Conservation (phyloP, 495 filamentous ascomycete species). For the Cercophora sp. region DNA sequence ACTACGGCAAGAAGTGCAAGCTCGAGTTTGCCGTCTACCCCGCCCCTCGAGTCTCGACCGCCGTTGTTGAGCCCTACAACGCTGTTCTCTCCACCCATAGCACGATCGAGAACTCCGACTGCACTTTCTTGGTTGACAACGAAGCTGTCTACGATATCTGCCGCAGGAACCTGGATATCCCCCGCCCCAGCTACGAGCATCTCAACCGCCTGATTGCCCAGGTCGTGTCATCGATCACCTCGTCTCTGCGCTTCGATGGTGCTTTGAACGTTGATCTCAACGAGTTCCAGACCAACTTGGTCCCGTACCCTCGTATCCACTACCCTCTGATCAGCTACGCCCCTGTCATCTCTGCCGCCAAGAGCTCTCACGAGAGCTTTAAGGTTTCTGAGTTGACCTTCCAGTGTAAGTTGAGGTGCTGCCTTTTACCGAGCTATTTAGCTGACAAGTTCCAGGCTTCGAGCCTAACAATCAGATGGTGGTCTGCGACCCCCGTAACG, state of each 20-base stretch:
- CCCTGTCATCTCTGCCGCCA: slow-evolving; percentile 75
- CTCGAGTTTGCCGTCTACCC: slow-evolving; percentile 90
- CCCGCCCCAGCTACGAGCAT: slow-evolving; percentile 81
- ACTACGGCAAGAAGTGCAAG: slow-evolving; percentile 94
- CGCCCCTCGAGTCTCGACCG: slow-evolving; percentile 77
- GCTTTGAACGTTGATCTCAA: slow-evolving; percentile 89
- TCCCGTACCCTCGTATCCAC: slow-evolving; percentile 88
- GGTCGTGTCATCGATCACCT: slow-evolving; percentile 88
- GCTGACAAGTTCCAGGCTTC: slow-evolving; percentile 51
- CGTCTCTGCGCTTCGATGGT: slow-evolving; percentile 84
- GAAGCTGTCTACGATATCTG: slow-evolving; percentile 93
- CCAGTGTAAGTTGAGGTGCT: slow-evolving; percentile 59
- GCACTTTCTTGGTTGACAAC: slow-evolving; percentile 90
- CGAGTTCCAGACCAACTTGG: slow-evolving; percentile 94
- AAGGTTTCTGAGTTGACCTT: slow-evolving; percentile 83
- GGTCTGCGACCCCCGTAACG: slow-evolving; percentile 84
- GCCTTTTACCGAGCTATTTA: not conserved
- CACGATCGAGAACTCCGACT: slow-evolving; percentile 91
- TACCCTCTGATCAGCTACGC: slow-evolving; percentile 89
- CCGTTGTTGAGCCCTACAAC: slow-evolving; percentile 92
- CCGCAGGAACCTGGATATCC: slow-evolving; percentile 82
- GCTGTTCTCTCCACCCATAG: slow-evolving; percentile 87
- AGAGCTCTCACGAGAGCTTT: slow-evolving; percentile 87
- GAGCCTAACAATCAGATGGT: slow-evolving; percentile 98
- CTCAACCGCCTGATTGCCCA: slow-evolving; percentile 88